Evolutionary conservation across 257 asterid species (phyloP), one percentile per base, ranked within the genome.

Genomic region (Perilla frutescens): DNA sequence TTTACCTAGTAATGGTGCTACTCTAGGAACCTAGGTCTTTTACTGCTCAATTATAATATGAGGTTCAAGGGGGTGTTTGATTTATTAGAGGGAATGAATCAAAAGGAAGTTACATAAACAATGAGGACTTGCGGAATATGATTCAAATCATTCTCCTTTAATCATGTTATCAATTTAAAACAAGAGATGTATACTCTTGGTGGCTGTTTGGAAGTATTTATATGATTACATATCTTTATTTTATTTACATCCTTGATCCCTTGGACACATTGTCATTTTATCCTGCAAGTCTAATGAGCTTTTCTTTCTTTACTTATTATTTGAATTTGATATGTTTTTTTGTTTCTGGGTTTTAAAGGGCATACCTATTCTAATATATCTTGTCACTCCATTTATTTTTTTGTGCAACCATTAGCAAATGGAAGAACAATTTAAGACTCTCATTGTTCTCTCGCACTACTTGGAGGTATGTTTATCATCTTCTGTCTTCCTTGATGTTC

Each of bases 351-450:
- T 1, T 51, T 29, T 3, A 40, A 37, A 10, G 26, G 41, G 39
- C 37, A 15, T 39, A 32, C 49, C 8, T 61, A 26, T 36, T 79
- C 79, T 79, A 53, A 79, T 43, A 79, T 43, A 74, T 62, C 7
- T 37, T 59, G 26, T 20, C 41, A 36, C 62, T 9, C 54, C n/a
- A n/a, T n/a, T 26, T 4, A 43, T 9, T 61, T 36, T 15, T 64
- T 59, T 10, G 43, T 62, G 69, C 54, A 31, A 62, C 47, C 32
- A 26, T 40, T 62, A 93, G 98, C 97, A 91, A 91, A 87, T 89
- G 93, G 97, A 91, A 84, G 98, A 93, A 47, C 98, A 91, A 48
- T 89, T 91, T 81, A 93, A 91, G 90, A 89, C 96, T n/a, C 90
- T 93, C 62, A 88, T 87, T 37, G 90, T 93, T 67, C 91, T 93